Evolutionary conservation across 106 monocot genomes (phyloP).

Genomic region (Allium fistulosum): DNA sequence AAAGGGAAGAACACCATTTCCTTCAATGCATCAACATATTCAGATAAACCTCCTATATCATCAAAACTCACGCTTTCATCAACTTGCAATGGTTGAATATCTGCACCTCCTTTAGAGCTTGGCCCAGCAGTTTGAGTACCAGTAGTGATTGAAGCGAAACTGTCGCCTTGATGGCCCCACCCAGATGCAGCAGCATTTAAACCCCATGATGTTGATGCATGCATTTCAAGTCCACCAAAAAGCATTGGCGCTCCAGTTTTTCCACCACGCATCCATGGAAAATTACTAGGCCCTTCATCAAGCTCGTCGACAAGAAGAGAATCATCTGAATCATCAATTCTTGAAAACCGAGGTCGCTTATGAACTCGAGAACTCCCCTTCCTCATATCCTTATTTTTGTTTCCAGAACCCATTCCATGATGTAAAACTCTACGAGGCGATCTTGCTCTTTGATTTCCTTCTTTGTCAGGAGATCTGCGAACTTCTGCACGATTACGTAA

Average conservation of each 20-base stretch:
- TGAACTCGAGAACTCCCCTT: slow-evolving; percentile 76
- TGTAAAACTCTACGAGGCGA: slow-evolving; percentile 82
- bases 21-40: slow-evolving; percentile 92
- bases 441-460: slow-evolving; percentile 67
- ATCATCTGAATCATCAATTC: slow-evolving; percentile 94
- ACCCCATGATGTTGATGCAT: not conserved
- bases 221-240: slow-evolving; percentile 81
- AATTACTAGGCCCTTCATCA: not conserved
- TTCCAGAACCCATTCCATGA: slow-evolving; percentile 75
- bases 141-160: slow-evolving; percentile 16
- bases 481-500: slow-evolving; percentile 84
- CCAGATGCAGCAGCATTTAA: slow-evolving; percentile 82
- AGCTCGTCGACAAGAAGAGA: slow-evolving; percentile 98
- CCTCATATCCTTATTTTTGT: slow-evolving; percentile 48
- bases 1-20: slow-evolving; percentile 99
- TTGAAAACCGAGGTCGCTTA: slow-evolving; percentile 58
- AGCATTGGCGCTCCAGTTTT: slow-evolving; percentile 3
- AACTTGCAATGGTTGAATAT: slow-evolving; percentile 94
- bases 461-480: slow-evolving; percentile 77
- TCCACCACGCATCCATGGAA: not conserved
- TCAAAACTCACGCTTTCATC: slow-evolving; percentile 91
- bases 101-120: slow-evolving; percentile 98
- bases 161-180: slow-evolving; percentile 90
- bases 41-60: slow-evolving; percentile 94
- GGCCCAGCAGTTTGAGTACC: slow-evolving; percentile 34